Conservation (phyloP, 257 asterid species). For the Fraxinus quadrangulata region DNA sequence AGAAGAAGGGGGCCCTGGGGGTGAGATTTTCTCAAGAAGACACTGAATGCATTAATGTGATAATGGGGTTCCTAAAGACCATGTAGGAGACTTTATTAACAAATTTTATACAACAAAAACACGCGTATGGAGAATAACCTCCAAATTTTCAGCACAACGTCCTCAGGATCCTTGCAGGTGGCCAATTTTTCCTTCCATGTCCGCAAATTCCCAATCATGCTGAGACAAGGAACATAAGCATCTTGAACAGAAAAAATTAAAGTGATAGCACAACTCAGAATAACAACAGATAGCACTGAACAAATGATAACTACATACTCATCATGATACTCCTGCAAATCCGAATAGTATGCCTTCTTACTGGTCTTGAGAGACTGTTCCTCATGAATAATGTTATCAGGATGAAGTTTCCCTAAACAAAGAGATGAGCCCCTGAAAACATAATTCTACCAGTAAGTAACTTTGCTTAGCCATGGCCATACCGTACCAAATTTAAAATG, state of each 20-base stretch:
- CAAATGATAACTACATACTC: slow-evolving; percentile 47
- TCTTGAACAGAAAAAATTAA: slow-evolving; percentile 14
- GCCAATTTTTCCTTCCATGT: slow-evolving; percentile 44
- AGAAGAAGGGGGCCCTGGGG: background rate
- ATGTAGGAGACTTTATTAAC: background rate
- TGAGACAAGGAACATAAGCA: slow-evolving; percentile 37
- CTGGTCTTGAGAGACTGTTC: slow-evolving; percentile 59
- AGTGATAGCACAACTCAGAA: slow-evolving; percentile 14
- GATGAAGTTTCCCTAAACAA: slow-evolving; percentile 80
- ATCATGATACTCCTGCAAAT: slow-evolving; percentile 66
- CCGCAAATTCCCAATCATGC: slow-evolving; percentile 47
- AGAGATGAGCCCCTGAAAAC: slow-evolving; percentile 77
- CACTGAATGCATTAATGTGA: background rate
- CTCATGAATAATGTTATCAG: slow-evolving; percentile 60
- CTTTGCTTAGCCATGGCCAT: slow-evolving; percentile 25
- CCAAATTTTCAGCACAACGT: slow-evolving; percentile 35
- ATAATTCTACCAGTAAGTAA: slow-evolving; percentile 25
- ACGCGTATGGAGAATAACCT: slow-evolving; percentile 24
- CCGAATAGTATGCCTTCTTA: slow-evolving; percentile 63
- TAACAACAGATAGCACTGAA: slow-evolving; percentile 8
- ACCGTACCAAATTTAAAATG: slow-evolving; percentile 17
- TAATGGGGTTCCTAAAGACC: background rate
- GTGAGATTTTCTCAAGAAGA: background rate
- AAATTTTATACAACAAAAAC: background rate
- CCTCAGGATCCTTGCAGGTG: slow-evolving; percentile 44